phyloP scores from a whole-genome alignment of 2,329 filamentous ascomycete genomes.

The Hypoxylon sp. region DNA sequence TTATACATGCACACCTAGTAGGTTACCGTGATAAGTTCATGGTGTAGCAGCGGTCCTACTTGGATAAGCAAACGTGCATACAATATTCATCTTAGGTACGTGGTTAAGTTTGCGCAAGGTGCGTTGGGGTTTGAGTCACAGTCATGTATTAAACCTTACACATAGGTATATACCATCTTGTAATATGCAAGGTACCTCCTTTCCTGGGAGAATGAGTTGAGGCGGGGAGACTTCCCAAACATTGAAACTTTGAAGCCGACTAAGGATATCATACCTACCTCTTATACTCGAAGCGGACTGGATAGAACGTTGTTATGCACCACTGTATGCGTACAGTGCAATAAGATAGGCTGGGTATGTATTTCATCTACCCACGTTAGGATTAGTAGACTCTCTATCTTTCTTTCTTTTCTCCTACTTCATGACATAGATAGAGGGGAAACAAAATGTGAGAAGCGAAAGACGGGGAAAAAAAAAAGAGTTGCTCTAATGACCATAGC shows the following conservation, averaged over 20 bases:
- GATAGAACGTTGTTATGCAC: background rate
- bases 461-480: conserved; percentile 6
- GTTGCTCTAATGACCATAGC: conserved; percentile 16
- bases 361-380: conserved; percentile 1
- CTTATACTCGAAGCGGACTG: conserved; percentile 4
- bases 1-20: too few relatives aligned
- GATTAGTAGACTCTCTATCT: background rate
- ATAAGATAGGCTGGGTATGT: conserved; percentile 6
- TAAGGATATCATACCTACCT: conserved; percentile 7
- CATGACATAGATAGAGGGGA: background rate
- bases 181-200: conserved; percentile 32
- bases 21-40: background rate
- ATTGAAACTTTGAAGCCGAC: conserved; percentile 5
- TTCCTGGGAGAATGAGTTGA: conserved; percentile 9
- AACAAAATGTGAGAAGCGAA: background rate
- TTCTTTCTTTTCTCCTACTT: background rate
- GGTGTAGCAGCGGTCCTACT: background rate
- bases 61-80: conserved; percentile 13
- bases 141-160: conserved; percentile 15
- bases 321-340: conserved; percentile 19
- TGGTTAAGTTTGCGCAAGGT: conserved; percentile 8
- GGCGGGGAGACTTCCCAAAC: conserved; percentile 16
- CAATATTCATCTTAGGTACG: background rate
- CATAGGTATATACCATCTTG: conserved; percentile 12
- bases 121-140: conserved; percentile 12